phyloP scores from a whole-genome alignment of 139 green algal species.

The Chara braunii region DNA sequence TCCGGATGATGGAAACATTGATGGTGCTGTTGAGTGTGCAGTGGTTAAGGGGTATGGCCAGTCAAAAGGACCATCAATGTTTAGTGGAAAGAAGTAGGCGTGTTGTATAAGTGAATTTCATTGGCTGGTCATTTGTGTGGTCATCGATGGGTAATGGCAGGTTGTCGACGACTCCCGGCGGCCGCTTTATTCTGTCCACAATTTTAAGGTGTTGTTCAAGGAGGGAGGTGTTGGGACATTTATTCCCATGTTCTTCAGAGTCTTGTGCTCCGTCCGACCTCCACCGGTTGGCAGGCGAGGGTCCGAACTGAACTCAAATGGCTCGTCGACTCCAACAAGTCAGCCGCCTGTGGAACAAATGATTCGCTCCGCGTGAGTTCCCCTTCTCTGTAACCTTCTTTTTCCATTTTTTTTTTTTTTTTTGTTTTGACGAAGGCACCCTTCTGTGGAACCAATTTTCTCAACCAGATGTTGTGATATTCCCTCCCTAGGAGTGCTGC shows the following conservation, averaged over 20 bases:
- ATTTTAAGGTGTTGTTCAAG: constrained; percentile 80
- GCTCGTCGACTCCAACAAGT: background rate
- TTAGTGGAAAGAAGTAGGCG: too few relatives aligned
- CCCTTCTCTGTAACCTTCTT: background rate
- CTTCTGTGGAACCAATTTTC: too few relatives aligned
- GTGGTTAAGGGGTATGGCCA: too few relatives aligned
- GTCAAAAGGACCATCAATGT: too few relatives aligned
- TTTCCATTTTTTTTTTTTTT: background rate
- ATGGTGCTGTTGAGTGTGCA: too few relatives aligned
- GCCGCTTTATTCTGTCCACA: constrained; percentile 51
- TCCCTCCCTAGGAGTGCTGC: background rate
- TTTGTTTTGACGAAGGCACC: constrained; percentile 14
- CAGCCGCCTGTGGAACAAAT: constrained; percentile 33
- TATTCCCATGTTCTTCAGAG: constrained; percentile 73
- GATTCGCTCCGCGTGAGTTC: constrained; percentile 22
- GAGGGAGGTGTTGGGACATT: constrained; percentile 76
- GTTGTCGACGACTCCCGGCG: too few relatives aligned
- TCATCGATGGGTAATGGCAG: too few relatives aligned
- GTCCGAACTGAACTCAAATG: background rate
- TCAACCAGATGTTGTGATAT: background rate
- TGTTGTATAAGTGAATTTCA: too few relatives aligned
- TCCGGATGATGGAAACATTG: too few relatives aligned
- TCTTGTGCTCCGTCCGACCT: constrained; percentile 29
- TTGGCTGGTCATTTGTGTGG: too few relatives aligned
- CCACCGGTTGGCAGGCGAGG: background rate